phyloP scores from a whole-genome alignment of 164 flowering plant genomes.

The Vitis labrusca region DNA sequence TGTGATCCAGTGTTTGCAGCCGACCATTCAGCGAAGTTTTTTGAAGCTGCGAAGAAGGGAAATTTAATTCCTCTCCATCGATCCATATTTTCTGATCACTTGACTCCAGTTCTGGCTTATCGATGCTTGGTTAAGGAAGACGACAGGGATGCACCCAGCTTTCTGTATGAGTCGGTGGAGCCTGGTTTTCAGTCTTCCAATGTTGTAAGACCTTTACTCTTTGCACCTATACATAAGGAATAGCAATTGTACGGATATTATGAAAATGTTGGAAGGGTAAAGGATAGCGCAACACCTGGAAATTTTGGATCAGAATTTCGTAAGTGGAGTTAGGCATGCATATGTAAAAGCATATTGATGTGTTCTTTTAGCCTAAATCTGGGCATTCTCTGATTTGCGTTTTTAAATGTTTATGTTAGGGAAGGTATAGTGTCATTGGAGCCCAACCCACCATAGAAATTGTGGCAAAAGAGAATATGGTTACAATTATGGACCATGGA shows the following conservation, averaged over 20 bases:
- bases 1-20: constrained; percentile 16
- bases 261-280: no score
- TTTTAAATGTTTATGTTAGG: constrained; percentile 36
- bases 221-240: neutral
- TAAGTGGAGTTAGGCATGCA: no score
- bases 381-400: neutral
- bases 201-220: constrained; percentile 39
- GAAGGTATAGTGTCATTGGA: constrained; percentile 85
- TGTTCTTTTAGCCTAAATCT: neutral
- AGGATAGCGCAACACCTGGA: no score
- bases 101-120: constrained; percentile 83
- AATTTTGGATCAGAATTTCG: no score
- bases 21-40: constrained; percentile 38
- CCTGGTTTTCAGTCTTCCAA: constrained; percentile 52
- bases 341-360: no score
- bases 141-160: constrained; percentile 81
- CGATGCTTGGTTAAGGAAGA: constrained; percentile 85
- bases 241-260: no score
- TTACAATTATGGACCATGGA: constrained; percentile 73
- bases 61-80: constrained; percentile 65
- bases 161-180: constrained; percentile 80
- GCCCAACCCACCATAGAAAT: constrained; percentile 85
- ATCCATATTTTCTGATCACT: constrained; percentile 71
- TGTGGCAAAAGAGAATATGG: constrained; percentile 73
- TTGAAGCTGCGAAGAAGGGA: constrained; percentile 57